These are phyloP conservation scores for Massarina eburnea DNA, from an alignment of 2,329 filamentous ascomycete genomes.

Conservation along the genomic window DNA sequence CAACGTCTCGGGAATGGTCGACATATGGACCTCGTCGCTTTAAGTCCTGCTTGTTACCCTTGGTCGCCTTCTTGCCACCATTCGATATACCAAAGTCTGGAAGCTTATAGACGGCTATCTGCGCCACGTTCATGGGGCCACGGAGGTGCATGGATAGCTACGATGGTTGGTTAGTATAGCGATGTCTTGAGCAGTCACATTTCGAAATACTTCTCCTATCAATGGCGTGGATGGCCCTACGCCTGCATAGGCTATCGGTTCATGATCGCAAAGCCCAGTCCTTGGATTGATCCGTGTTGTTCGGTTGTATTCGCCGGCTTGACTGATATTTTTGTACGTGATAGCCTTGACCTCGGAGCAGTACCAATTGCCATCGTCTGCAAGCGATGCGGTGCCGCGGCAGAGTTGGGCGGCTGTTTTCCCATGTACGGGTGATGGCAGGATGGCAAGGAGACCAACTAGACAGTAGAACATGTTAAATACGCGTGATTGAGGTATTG, in stretches of 20 bases:
- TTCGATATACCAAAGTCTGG: slow-evolving; percentile 14
- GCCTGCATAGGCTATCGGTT: slow-evolving; percentile 58
- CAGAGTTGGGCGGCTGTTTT: slow-evolving; percentile 38
- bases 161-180: slow-evolving; percentile 3
- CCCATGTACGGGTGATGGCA: slow-evolving; percentile 17
- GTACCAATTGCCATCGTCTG: slow-evolving; percentile 63
- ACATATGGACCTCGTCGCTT: not conserved
- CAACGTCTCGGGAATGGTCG: not conserved
- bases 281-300: slow-evolving; percentile 61
- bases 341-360: slow-evolving; percentile 67
- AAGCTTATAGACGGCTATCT: slow-evolving; percentile 69
- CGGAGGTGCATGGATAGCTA: slow-evolving; percentile 73
- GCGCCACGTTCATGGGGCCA: slow-evolving; percentile 67
- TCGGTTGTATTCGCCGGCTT: slow-evolving; percentile 64
- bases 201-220: slow-evolving; percentile 66
- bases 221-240: slow-evolving; percentile 66
- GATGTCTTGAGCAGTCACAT: not conserved
- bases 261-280: slow-evolving; percentile 58
- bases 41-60: not conserved
- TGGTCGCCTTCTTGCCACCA: not conserved
- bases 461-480: slow-evolving; percentile 23
- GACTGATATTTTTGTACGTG: slow-evolving; percentile 65
- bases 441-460: slow-evolving; percentile 11
- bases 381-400: slow-evolving; percentile 28
- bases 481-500: slow-evolving; percentile 8